phyloP scores from a whole-genome alignment of 257 asterid genomes.

The Fraxinus quadrangulata region DNA sequence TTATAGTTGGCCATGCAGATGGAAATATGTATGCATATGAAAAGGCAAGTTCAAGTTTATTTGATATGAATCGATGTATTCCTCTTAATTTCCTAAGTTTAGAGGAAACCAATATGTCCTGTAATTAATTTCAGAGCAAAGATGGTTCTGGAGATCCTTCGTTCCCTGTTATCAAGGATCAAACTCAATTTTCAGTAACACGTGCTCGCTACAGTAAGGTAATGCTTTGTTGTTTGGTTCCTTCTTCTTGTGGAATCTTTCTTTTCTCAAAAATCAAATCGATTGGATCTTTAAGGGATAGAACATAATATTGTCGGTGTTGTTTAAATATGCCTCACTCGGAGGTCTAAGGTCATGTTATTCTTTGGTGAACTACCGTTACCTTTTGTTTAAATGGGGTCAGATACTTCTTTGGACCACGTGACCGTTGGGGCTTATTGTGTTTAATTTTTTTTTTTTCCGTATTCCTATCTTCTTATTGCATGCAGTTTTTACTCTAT shows the following conservation, averaged over 20 bases:
- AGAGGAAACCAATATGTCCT: conserved; percentile 1
- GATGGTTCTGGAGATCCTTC: conserved; percentile 96
- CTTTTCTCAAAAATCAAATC: conserved; percentile 5
- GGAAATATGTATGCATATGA: conserved; percentile 87
- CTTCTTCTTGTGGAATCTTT: background rate
- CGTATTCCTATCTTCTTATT: background rate
- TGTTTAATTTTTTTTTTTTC: background rate
- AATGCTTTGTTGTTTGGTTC: conserved; percentile 18
- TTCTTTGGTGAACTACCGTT: background rate
- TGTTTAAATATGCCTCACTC: background rate
- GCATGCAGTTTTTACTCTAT: background rate
- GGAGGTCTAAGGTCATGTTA: background rate
- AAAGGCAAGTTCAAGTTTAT: conserved; percentile 65
- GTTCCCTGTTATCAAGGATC: conserved; percentile 91
- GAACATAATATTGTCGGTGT: background rate
- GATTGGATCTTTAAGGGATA: background rate
- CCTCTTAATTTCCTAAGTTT: conserved; percentile 1
- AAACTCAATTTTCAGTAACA: conserved; percentile 84
- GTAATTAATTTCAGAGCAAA: conserved; percentile 58
- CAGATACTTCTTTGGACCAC: background rate
- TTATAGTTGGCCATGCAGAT: conserved; percentile 88
- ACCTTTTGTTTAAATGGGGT: background rate
- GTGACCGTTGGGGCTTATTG: background rate
- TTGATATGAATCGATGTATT: conserved; percentile 3
- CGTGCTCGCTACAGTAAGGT: conserved; percentile 99